Base-by-base conservation (phyloP, 441 rosid genomes). In the Populus hybrid region DNA sequence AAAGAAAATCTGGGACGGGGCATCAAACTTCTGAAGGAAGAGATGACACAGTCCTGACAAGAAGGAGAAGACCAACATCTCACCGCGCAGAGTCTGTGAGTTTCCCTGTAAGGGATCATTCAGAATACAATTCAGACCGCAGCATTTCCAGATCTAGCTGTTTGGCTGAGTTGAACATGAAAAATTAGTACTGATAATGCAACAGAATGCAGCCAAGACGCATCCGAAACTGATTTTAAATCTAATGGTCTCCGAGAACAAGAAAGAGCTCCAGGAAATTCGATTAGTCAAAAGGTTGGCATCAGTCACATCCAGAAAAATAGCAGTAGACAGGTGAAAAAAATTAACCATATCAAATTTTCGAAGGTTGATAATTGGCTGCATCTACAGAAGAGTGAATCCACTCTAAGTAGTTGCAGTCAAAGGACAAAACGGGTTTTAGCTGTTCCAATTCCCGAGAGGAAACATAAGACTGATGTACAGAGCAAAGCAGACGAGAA, bases 161-260 rank as follows among this genome's bases (percentile, higher is more conserved):
- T 69, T 79, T 82, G 81, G 77, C 79, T 24, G 88, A 80, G 73
- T 77, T 79, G 83, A 82, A 83, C 74, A 74, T 67, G 78, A 81
- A 84, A 80, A 75, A n/a, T 65, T 19, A 76, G 76, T 73, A 76
- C 84, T 70, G 89, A 91, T 78, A 83, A 78, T 83, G 89, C 85
- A 76, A 88, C 92, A 65, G 91, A 84, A 70, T 82, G 80, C 81
- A 89, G 94, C 82, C 91, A 86, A 69, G 95, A 85, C 67, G 82
- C 83, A 59, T 79, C 87, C 68, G 92, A 89, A 77, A 82, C 82
- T 30, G 93, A 91, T n/a, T 81, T 83, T 19, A 90, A 85, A 82
- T 63, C 79, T 79, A 83, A 79, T 2, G 84, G 74, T 42, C 73
- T 83, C 67, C 84, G 73, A 57, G 82, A 86, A 38, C 80, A 84